Conservation (phyloP, 2,329 filamentous ascomycete genomes). For the Tolypocladium guangdongense region DNA sequence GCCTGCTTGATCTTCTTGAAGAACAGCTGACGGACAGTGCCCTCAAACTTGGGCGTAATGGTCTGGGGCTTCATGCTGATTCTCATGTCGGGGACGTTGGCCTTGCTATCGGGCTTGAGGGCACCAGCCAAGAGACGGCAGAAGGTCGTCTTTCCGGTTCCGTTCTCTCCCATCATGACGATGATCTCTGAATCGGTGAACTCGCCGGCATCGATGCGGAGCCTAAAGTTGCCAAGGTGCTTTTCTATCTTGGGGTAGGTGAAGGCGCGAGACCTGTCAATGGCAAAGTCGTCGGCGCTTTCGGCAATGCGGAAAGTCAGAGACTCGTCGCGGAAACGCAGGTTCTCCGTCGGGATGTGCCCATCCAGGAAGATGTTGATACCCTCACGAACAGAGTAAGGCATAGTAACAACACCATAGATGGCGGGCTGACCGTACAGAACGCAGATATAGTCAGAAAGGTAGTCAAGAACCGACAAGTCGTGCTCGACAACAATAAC, state of each 20-base stretch:
- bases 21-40: constrained; percentile 94
- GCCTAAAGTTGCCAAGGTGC: constrained; percentile 78
- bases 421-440: constrained; percentile 92
- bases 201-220: constrained; percentile 68
- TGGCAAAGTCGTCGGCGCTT: constrained; percentile 75
- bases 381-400: constrained; percentile 91
- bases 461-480: constrained; percentile 94
- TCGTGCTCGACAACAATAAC: constrained; percentile 99
- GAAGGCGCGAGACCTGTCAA: constrained; percentile 78
- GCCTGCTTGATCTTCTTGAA: constrained; percentile 99
- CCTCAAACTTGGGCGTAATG: constrained; percentile 95
- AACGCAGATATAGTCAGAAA: constrained; percentile 96
- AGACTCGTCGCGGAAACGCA: constrained; percentile 96
- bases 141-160: constrained; percentile 98
- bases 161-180: constrained; percentile 99
- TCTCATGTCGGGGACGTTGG: constrained; percentile 81
- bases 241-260: constrained; percentile 86
- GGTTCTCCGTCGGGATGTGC: constrained; percentile 94
- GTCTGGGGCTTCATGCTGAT: constrained; percentile 99
- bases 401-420: constrained; percentile 95
- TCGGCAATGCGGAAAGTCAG: constrained; percentile 92
- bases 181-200: constrained; percentile 99
- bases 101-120: constrained; percentile 74
- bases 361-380: constrained; percentile 99
- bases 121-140: constrained; percentile 91